These are phyloP conservation scores for Termitomyces sp. DNA, from an alignment of 768 basidiomycete genomes.

Conservation along the genomic window DNA sequence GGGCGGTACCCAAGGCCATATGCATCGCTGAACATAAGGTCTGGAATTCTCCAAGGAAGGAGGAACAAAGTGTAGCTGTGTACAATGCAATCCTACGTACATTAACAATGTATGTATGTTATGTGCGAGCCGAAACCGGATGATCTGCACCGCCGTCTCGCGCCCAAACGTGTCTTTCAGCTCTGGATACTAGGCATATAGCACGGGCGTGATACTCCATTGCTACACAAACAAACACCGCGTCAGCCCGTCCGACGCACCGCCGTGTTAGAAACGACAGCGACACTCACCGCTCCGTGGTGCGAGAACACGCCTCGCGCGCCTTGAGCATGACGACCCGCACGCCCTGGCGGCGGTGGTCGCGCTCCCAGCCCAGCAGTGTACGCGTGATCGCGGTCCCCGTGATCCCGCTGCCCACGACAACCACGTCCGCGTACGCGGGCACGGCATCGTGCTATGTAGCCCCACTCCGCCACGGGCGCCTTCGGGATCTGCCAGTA, in stretches of 20 bases:
- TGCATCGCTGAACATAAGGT: too few species aligned
- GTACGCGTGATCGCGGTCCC: conserved; percentile 57
- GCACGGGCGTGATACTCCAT: conserved; percentile 57
- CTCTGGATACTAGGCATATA: conserved; percentile 53
- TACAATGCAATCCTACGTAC: too few species aligned
- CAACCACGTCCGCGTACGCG: conserved; percentile 52
- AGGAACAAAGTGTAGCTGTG: too few species aligned
- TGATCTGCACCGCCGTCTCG: conserved; percentile 43
- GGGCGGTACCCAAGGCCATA: too few species aligned
- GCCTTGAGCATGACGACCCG: conserved; percentile 78
- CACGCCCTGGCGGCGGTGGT: conserved; percentile 19
- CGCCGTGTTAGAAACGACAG: not conserved
- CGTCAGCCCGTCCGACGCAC: too few species aligned
- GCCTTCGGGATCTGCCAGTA: conserved; percentile 63
- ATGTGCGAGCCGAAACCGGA: conserved; percentile 63
- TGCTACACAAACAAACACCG: conserved; percentile 30
- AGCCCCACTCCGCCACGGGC: conserved; percentile 33
- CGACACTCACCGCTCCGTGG: conserved; percentile 59
- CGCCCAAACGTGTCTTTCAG: conserved; percentile 44
- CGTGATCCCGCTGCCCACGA: conserved; percentile 75
- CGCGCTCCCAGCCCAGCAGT: conserved; percentile 33
- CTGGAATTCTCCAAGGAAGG: too few species aligned
- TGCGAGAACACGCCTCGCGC: conserved; percentile 68
- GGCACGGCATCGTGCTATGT: conserved; percentile 25
- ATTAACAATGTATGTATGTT: not conserved